Percentiles rank a stretch among this genome's conserved stretches.
phyloP scores from a whole-genome alignment of 2,329 filamentous ascomycete species.

The Apiospora pterosperma region DNA sequence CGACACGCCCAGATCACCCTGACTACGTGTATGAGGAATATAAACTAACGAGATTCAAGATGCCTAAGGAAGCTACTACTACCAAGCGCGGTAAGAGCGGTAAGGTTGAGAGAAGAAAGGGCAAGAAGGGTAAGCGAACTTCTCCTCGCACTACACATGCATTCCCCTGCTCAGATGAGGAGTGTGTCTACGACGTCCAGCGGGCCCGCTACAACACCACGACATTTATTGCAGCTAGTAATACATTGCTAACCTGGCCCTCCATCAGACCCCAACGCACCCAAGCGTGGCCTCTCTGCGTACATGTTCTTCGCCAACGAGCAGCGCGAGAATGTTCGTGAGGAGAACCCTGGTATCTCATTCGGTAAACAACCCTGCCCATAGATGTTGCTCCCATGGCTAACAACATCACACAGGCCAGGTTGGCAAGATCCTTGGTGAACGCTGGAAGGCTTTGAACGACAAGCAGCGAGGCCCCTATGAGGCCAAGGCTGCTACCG shows the following conservation, averaged over 20 bases:
- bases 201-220: too few species aligned
- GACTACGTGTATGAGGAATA: background rate
- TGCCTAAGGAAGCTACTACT: constrained; percentile 53
- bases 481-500: constrained; percentile 90
- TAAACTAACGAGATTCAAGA: constrained; percentile 36
- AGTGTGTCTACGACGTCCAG: too few species aligned
- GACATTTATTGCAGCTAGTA: background rate
- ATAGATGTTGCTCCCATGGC: background rate
- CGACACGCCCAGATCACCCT: constrained; percentile 2
- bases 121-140: constrained; percentile 57
- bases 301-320: constrained; percentile 99
- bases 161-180: background rate
- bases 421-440: constrained; percentile 96
- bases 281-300: constrained; percentile 97
- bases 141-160: background rate
- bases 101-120: constrained; percentile 53
- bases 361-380: constrained; percentile 67
- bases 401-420: constrained; percentile 56
- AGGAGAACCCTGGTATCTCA: constrained; percentile 96
- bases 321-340: constrained; percentile 95
- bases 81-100: constrained; percentile 48
- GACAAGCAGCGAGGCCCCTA: constrained; percentile 93
- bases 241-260: background rate
- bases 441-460: constrained; percentile 96
- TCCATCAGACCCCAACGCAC: constrained; percentile 84